phyloP scores from a whole-genome alignment of 345 rosid genomes.

The Murraya koenigii region DNA sequence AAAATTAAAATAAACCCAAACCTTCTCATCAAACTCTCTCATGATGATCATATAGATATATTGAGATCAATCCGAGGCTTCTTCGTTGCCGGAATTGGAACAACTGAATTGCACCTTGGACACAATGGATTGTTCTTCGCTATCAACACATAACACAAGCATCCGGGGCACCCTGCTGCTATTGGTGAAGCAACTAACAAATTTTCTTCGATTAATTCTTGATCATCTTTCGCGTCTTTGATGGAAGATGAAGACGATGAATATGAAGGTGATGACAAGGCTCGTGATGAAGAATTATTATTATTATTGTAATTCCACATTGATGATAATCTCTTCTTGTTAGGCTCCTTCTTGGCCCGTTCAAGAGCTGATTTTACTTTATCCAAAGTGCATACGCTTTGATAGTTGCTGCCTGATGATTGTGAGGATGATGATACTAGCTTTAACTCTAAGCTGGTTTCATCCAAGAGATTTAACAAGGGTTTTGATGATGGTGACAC shows the following conservation, averaged over 20 bases:
- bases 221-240: constrained; percentile 22
- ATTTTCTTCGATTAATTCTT: constrained; percentile 14
- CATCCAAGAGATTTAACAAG: constrained; percentile 48
- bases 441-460: constrained; percentile 47
- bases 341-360: constrained; percentile 56
- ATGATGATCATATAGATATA: constrained; percentile 40
- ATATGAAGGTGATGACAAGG: constrained; percentile 35
- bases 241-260: constrained; percentile 44
- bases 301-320: constrained; percentile 22
- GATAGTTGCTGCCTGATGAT: constrained; percentile 36
- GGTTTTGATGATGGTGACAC: constrained; percentile 36
- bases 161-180: constrained; percentile 78
- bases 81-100: constrained; percentile 51
- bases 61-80: constrained; percentile 78
- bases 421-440: constrained; percentile 27
- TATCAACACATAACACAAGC: constrained; percentile 78
- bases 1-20: background rate
- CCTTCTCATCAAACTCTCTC: constrained; percentile 13
- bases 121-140: constrained; percentile 66
- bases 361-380: constrained; percentile 79
- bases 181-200: constrained; percentile 31
- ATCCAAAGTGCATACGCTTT: constrained; percentile 90
- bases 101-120: constrained; percentile 66
- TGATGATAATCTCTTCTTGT: constrained; percentile 35
- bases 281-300: constrained; percentile 15